Percentiles rank a stretch among this genome's conserved stretches.
These are phyloP conservation scores for Mucor velutinosus DNA, from an alignment of 371 early-diverging fungal species.

Conservation along the genomic window DNA sequence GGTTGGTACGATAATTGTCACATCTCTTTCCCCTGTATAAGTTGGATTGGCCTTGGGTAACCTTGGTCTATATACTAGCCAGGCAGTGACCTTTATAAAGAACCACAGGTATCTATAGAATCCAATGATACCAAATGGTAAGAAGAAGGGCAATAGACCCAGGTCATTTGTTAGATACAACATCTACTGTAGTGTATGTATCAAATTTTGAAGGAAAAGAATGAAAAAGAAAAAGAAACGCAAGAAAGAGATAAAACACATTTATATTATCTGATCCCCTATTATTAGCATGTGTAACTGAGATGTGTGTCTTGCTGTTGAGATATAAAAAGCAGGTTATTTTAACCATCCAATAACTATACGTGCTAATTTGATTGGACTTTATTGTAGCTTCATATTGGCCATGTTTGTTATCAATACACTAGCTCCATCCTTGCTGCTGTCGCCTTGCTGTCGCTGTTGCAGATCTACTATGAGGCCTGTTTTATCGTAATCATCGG, in stretches of 20 bases:
- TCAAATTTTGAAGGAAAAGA: not conserved
- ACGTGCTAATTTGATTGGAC: conserved; percentile 14
- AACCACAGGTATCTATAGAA: conserved; percentile 77
- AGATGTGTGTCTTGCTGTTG: not conserved
- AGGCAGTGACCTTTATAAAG: conserved; percentile 61
- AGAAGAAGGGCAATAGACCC: conserved; percentile 63
- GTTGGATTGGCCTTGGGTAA: conserved; percentile 54
- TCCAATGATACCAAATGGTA: conserved; percentile 75
- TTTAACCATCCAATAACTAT: conserved; percentile 1
- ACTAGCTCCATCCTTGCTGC: not conserved
- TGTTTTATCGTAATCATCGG: not conserved
- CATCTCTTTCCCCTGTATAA: conserved; percentile 60
- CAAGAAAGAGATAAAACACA: not conserved
- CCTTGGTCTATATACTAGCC: conserved; percentile 57
- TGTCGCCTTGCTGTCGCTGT: not conserved
- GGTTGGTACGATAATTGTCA: conserved; percentile 76
- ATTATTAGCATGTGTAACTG: conserved; percentile 1
- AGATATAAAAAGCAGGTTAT: not conserved
- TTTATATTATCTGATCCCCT: conserved; percentile 10
- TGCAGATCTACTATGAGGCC: not conserved
- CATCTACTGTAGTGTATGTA: conserved; percentile 38
- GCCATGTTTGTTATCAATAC: not conserved
- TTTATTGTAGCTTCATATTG: not conserved
- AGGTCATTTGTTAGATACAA: conserved; percentile 74
- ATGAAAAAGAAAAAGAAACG: conserved; percentile 5